phyloP scores from a whole-genome alignment of 306 rosid species.

The Cucumis melo region DNA sequence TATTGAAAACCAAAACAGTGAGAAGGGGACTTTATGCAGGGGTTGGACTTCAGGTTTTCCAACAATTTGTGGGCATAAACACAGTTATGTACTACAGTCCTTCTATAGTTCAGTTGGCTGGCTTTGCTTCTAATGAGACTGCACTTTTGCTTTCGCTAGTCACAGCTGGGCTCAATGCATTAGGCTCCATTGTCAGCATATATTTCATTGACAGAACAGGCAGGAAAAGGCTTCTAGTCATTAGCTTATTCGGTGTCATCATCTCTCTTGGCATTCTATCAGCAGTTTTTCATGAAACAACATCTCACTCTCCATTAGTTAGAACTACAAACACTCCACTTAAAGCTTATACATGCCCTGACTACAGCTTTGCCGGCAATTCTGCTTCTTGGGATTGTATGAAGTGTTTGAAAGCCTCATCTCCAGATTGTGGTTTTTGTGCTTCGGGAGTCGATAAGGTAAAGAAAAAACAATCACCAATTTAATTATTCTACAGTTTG shows the following conservation, averaged over 20 bases:
- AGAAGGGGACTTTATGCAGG: conserved; percentile 81
- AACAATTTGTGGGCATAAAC: conserved; percentile 73
- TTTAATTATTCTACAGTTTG: no score
- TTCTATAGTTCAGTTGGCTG: conserved; percentile 72
- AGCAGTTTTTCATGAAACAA: conserved; percentile 30
- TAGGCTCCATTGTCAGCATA: conserved; percentile 59
- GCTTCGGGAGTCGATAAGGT: conserved; percentile 21
- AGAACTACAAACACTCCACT: conserved; percentile 31
- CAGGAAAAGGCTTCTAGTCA: conserved; percentile 51
- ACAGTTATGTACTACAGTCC: conserved; percentile 89
- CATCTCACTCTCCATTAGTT: conserved; percentile 41
- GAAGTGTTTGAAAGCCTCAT: conserved; percentile 40
- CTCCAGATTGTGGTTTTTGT: conserved; percentile 49
- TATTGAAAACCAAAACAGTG: conserved; percentile 23
- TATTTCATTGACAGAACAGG: conserved; percentile 46
- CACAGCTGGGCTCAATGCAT: conserved; percentile 57
- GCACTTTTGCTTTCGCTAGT: conserved; percentile 68
- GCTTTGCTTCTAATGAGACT: conserved; percentile 57
- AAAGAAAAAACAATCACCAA: conserved; percentile 13
- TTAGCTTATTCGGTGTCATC: conserved; percentile 50
- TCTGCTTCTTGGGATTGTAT: conserved; percentile 58
- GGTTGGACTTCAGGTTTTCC: conserved; percentile 52
- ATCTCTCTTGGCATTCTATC: conserved; percentile 35
- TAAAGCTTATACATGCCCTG: conserved; percentile 40
- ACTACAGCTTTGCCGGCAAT: conserved; percentile 21